These are phyloP conservation scores for Cutaneotrichosporon cavernicola DNA, from an alignment of 1,284 basidiomycete genomes.

Conservation along the genomic window DNA sequence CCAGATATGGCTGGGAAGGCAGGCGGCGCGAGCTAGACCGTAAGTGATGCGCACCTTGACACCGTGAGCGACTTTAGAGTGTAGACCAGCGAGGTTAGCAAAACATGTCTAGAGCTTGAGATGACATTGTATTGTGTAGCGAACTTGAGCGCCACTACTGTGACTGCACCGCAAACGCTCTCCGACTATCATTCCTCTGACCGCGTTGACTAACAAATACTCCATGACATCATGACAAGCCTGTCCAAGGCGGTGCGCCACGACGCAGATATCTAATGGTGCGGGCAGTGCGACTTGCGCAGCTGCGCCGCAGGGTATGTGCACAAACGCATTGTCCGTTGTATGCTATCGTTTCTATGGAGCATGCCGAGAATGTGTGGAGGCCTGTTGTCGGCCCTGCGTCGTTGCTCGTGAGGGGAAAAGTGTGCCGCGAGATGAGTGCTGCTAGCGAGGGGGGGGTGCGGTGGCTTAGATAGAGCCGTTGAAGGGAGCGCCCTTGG, in stretches of 20 bases:
- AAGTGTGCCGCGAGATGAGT: neutral
- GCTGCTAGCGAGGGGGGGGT: neutral
- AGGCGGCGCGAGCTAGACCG: constrained; percentile 6
- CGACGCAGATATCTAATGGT: constrained; percentile 9
- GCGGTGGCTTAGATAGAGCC: constrained; percentile 38
- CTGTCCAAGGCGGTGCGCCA: neutral
- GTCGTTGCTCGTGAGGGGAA: constrained; percentile 8
- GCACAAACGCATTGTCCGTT: constrained; percentile 15
- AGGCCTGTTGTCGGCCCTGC: neutral
- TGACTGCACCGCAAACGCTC: too few species aligned
- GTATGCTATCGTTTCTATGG: constrained; percentile 15
- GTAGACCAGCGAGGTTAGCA: neutral
- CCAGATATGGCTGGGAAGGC: constrained; percentile 9
- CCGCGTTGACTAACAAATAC: neutral
- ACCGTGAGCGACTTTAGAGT: neutral
- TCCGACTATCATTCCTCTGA: too few species aligned
- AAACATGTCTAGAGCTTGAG: neutral
- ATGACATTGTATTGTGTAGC: neutral
- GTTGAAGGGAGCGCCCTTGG: constrained; percentile 53
- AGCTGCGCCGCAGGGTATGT: constrained; percentile 3
- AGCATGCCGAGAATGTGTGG: constrained; percentile 11
- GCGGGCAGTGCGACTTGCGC: constrained; percentile 2
- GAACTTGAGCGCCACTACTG: neutral
- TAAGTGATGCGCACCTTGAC: neutral
- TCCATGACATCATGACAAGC: constrained; percentile 3